Evolutionary conservation across 2,329 filamentous ascomycete genomes (phyloP).

Genomic region (Paecilomyces sp.): DNA sequence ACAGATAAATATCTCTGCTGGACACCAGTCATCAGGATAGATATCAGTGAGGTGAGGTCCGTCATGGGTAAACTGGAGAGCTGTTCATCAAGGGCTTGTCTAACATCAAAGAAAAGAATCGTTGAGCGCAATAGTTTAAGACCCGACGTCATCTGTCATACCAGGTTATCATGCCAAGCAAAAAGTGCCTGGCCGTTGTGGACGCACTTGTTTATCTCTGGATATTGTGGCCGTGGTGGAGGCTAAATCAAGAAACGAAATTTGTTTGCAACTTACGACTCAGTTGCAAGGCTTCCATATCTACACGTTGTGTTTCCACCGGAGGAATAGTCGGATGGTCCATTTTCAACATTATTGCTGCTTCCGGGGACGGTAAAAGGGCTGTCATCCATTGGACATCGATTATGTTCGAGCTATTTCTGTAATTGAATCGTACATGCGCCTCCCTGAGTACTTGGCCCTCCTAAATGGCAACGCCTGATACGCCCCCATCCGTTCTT

Average conservation of each 20-base stretch:
- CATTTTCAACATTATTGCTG: not conserved
- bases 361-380: not conserved
- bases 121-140: not conserved
- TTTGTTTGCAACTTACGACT: not conserved
- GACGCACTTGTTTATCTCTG: not conserved
- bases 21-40: not conserved
- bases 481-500: not conserved
- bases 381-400: not conserved
- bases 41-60: not conserved
- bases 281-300: not conserved
- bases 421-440: not conserved
- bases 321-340: not conserved
- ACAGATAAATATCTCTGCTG: not conserved
- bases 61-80: not conserved
- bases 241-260: no score
- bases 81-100: not conserved
- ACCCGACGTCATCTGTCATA: not conserved
- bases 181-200: not conserved
- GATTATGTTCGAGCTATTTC: not conserved
- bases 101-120: not conserved
- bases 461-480: not conserved
- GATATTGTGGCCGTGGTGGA: not conserved
- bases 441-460: not conserved
- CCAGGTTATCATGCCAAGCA: not conserved
- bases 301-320: not conserved